Percentiles rank a stretch among this genome's conserved stretches.
These are phyloP conservation scores for Solanum arcanum DNA, from an alignment of 257 asterid species.

Conservation along the genomic window DNA sequence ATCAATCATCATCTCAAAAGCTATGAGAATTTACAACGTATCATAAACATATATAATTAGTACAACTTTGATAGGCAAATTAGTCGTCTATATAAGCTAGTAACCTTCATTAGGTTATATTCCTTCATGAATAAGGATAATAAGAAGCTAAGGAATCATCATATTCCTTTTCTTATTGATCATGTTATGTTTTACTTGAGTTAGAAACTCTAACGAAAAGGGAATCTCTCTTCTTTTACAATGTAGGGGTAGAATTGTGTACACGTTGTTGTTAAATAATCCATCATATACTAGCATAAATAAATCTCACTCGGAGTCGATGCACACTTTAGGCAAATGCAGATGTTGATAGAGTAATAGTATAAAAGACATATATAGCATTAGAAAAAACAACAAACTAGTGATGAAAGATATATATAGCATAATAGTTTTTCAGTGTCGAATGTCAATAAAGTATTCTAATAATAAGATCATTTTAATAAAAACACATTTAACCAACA, in stretches of 20 bases:
- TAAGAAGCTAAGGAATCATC: too few species aligned
- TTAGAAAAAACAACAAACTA: background rate
- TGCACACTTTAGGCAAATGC: background rate
- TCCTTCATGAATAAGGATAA: background rate
- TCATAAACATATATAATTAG: background rate
- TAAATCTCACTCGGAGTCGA: background rate
- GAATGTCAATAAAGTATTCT: background rate
- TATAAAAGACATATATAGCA: background rate
- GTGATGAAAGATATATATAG: background rate
- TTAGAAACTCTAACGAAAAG: too few species aligned
- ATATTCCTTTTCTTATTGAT: background rate
- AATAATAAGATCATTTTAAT: background rate
- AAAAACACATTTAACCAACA: background rate
- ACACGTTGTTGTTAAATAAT: background rate
- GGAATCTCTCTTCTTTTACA: too few species aligned
- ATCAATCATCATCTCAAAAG: background rate
- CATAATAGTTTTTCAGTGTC: background rate
- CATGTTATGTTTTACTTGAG: background rate
- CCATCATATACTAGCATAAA: too few species aligned
- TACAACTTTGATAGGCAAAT: background rate
- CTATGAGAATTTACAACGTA: too few species aligned
- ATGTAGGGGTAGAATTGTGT: background rate
- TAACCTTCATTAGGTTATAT: background rate
- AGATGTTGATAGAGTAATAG: background rate
- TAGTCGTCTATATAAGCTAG: background rate